These are phyloP conservation scores for Ambrosia hybrid DNA, from an alignment of 140 eudicot genomes.

Conservation along the genomic window DNA sequence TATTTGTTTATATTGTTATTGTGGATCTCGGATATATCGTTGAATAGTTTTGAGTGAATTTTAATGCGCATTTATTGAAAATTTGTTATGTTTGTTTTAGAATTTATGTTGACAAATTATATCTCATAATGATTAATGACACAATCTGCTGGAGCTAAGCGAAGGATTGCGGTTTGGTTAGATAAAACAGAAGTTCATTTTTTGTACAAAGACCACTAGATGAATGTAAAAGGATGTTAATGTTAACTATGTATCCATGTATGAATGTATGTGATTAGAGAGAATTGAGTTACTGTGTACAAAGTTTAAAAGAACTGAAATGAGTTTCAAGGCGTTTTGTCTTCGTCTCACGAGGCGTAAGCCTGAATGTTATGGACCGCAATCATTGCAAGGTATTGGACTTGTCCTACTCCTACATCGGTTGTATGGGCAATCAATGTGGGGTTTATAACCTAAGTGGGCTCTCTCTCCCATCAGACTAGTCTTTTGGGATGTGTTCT, in stretches of 20 bases:
- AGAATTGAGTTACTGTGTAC: not conserved
- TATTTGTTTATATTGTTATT: constrained; percentile 2
- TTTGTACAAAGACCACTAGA: no score
- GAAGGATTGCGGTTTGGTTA: not conserved
- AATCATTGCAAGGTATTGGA: no score
- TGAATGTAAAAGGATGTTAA: not conserved
- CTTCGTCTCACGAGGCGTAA: no score
- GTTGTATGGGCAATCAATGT: no score
- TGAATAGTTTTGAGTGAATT: not conserved
- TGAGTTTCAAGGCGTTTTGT: no score
- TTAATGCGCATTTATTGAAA: constrained; percentile 26
- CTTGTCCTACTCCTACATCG: no score
- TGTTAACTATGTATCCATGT: not conserved
- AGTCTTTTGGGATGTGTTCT: no score
- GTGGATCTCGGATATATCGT: constrained; percentile 27
- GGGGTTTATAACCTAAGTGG: no score
- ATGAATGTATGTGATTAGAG: not conserved
- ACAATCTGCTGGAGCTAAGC: not conserved
- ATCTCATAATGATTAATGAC: not conserved
- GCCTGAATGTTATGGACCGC: no score
- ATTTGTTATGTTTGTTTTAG: constrained; percentile 15
- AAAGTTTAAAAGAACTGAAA: no score
- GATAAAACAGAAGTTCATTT: no score
- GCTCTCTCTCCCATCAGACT: no score
- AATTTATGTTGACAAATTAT: not conserved